Evolutionary conservation across 257 asterid species (phyloP).

Genomic region (Buddleja alternifolia): DNA sequence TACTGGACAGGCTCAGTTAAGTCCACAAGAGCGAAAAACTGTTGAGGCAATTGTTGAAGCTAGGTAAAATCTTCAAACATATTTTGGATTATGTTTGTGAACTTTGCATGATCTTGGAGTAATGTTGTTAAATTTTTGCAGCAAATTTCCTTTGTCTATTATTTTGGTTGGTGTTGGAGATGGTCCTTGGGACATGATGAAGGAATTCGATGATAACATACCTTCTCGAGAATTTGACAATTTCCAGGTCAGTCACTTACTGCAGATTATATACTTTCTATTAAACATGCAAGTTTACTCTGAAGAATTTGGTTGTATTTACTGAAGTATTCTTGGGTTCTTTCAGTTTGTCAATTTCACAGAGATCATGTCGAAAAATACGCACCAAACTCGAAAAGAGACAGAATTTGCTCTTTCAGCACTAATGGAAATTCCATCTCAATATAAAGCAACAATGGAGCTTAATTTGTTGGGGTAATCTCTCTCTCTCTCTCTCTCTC

Average conservation of each 20-base stretch:
- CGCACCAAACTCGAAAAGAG: constrained; percentile 77
- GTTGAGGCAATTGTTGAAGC: constrained; percentile 92
- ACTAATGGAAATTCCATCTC: constrained; percentile 92
- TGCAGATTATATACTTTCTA: constrained; percentile 4
- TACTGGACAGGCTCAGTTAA: constrained; percentile 73
- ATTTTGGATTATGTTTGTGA: not conserved
- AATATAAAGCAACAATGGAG: constrained; percentile 94
- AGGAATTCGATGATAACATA: constrained; percentile 92
- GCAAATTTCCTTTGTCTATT: constrained; percentile 92
- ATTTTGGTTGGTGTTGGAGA: constrained; percentile 97
- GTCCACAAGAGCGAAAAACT: constrained; percentile 94
- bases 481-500: not conserved
- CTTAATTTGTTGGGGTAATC: constrained; percentile 84
- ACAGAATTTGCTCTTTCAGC: constrained; percentile 95
- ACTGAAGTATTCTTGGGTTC: constrained; percentile 19
- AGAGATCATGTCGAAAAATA: constrained; percentile 81
- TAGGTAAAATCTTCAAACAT: constrained; percentile 48
- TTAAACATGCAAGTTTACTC: not conserved
- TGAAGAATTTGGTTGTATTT: not conserved
- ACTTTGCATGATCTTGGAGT: constrained; percentile 12
- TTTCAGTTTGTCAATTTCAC: constrained; percentile 94
- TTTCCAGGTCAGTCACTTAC: constrained; percentile 69
- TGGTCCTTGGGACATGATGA: constrained; percentile 99
- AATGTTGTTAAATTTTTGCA: constrained; percentile 39
- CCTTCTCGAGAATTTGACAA: constrained; percentile 95